phyloP scores from a whole-genome alignment of 2,329 filamentous ascomycete species.

The Graphilbum sp. region DNA sequence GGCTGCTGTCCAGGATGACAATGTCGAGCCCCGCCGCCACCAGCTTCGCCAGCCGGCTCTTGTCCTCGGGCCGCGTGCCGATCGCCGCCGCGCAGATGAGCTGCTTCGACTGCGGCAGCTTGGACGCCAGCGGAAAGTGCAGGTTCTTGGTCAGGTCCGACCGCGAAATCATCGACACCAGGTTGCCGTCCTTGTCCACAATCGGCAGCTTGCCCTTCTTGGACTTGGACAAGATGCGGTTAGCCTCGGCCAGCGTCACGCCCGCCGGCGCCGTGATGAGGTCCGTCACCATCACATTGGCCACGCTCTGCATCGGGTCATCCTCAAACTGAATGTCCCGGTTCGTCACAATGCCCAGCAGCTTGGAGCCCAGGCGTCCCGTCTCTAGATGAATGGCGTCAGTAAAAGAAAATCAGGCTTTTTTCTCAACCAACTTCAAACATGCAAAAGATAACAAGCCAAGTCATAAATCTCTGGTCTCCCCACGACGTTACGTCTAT shows the following conservation, averaged over 20 bases:
- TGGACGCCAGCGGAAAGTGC: slow-evolving; percentile 90
- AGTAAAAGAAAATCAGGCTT: slow-evolving; percentile 4
- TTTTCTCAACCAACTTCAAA: no score
- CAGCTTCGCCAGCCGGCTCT: slow-evolving; percentile 66
- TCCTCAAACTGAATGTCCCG: slow-evolving; percentile 96
- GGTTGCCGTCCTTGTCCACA: slow-evolving; percentile 66
- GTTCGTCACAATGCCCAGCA: slow-evolving; percentile 93
- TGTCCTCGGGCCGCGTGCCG: slow-evolving; percentile 88
- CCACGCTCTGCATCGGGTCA: slow-evolving; percentile 53
- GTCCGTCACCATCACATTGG: slow-evolving; percentile 92
- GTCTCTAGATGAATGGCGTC: no score
- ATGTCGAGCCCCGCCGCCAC: slow-evolving; percentile 92
- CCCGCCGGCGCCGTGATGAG: slow-evolving; percentile 76
- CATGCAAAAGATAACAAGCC: background rate
- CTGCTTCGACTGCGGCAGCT: slow-evolving; percentile 94
- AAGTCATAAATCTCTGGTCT: slow-evolving; percentile 29
- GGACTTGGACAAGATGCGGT: slow-evolving; percentile 80
- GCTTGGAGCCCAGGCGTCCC: slow-evolving; percentile 85
- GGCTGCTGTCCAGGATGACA: slow-evolving; percentile 87
- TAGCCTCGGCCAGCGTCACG: slow-evolving; percentile 74
- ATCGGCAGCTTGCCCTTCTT: slow-evolving; percentile 98
- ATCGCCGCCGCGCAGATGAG: slow-evolving; percentile 90
- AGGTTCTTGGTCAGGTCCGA: slow-evolving; percentile 98
- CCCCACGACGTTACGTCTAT: slow-evolving; percentile 76
- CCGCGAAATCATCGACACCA: slow-evolving; percentile 81